Evolutionary conservation across 768 basidiomycete species (phyloP), one percentile per base, ranked within the genome.

Genomic region (Panaeolus papilionaceus): DNA sequence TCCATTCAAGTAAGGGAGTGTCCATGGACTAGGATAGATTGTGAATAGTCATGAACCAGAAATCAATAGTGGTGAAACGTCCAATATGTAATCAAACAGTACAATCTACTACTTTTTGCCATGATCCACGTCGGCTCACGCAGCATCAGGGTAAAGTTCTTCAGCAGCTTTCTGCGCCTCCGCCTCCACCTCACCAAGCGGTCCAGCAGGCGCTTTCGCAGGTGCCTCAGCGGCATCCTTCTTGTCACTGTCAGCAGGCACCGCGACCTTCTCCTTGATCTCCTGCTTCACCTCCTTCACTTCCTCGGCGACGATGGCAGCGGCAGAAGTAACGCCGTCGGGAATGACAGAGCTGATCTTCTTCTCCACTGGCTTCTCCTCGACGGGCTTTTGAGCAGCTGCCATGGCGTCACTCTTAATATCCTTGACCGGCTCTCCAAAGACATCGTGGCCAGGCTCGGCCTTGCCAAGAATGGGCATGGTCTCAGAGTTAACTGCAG

Each of bases 361-460:
- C 67, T 75, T 75, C 61, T 74, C 67, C 45, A 69, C 63, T 28
- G 26, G 65, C 45, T 63, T 44, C 39, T 64, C 67, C 20, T 62
- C 62, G 11, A 72, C 69, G n/a, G 63, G 65, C 0, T 61, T 63
- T 12, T 67, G 68, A 26, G 65, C 70, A 63, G 64, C 64, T 12
- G 66, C 67, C 14, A 69, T 58, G 0, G 68, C 70, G 61, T 80
- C 75, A 70, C 89, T 91, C 78, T 85, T 86, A 61, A 81, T 73
- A 6, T 87, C 84, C 61, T 81, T 81, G 18, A 76, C 79, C 0
- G 79, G 81, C 39, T 83, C 79, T 38, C 82, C 84, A 72, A 95
- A 95, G 67, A 94, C 83, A 74, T 95, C 89, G 16, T 79, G 83
- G 0, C 94, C 93, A 0, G 94, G 93, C 71, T 92, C 92, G 0